Evolutionary conservation across 495 filamentous ascomycete genomes (phyloP), one percentile per base, ranked within the genome.

Genomic region (Penicillium maclennaniae): DNA sequence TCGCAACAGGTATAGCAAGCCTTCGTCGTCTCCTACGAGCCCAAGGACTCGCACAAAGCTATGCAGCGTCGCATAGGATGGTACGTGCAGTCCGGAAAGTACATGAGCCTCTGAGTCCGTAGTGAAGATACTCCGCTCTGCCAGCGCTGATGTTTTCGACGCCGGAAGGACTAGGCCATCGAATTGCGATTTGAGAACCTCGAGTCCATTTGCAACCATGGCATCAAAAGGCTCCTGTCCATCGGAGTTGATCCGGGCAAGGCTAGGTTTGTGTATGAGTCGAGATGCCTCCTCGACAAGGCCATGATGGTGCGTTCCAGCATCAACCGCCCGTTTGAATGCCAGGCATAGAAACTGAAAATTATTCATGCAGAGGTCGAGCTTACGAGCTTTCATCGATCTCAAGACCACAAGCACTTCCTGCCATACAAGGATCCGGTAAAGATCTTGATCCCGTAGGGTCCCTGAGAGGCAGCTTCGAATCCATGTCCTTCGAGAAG

Each of bases 11-110:
- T 70, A 70, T 12, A 81, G 48, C 25, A 85, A 58, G 6, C 74
- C 78, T n/a, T 74, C 60, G 39, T 71, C 70, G 48, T 85, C 80
- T 45, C 70, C 68, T 1, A 69, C 66, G 0, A 74, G 51, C 10
- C 80, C 82, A 10, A 84, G 62, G 16, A 75, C 70, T 53, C 81
- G 69, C 28, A 83, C 69, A 59, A 81, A 82, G 4, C 64, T 67
- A 63, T 85, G 81, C 15, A 85, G 67, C 34, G 71, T 62, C 15
- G 70, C 69, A 50, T 72, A 74, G 6, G 63, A 61, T 6, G 79
- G 79, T 9, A 73, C 67, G 25, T 75, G 68, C 20, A 74, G 53
- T 20, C 78, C 56, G 5, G 55, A 41, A 21, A 75, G 75, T 12
- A 73, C 43, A 20, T 21, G 51, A 16, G 63, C 54, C 15, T 59